Base-by-base conservation (phyloP, 805 yeast genomes). In the Saccharomycopsis sp. region DNA sequence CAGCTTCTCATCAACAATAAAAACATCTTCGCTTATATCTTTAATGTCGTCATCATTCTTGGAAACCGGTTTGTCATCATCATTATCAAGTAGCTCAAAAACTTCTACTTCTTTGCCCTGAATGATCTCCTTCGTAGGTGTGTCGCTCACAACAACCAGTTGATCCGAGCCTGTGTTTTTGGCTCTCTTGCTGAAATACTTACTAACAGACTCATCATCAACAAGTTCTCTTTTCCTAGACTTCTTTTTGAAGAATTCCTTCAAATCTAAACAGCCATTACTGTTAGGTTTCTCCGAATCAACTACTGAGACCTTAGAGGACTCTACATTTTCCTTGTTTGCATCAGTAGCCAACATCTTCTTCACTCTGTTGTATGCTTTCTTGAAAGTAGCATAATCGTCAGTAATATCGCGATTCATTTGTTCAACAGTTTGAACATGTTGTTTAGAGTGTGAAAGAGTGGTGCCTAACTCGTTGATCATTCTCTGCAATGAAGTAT, bases 51-150 rank as follows among this genome's bases (percentile, higher is more conserved):
- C 29, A 7, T 22, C 3, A n/a, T 2, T 42, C 24, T n/a, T 34
- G 9, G 2, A 7, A 7, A 19, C 47, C 9, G 2, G n/a, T 14
- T 51, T 14, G n/a, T 38, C 23, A 19, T 34, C 2, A 15, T 41
- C 49, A n/a, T n/a, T 7, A 2, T 35, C 47, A 34, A 24, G 20
- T 25, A 25, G 12, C 42, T 50, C 62, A 3, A 53, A 38, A n/a
- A 47, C 35, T 35, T 65, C 68, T 60, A 70, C 67, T 52, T 71
- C 74, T 22, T 41, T 44, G 9, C 54, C 53, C 9, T 53, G 25
- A 9, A 14, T 17, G 8, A 14, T 47, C 5, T 57, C 42, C 22
- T 17, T 47, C 22, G 17, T 23, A 5, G 23, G 29, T 12, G 9
- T 49, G 9, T 19, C 24, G 23, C 15, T 20, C 15, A 20, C 29